Evolutionary conservation across 441 rosid species (phyloP), one percentile per base, ranked within the genome.

Genomic region (Jatropha multifida): DNA sequence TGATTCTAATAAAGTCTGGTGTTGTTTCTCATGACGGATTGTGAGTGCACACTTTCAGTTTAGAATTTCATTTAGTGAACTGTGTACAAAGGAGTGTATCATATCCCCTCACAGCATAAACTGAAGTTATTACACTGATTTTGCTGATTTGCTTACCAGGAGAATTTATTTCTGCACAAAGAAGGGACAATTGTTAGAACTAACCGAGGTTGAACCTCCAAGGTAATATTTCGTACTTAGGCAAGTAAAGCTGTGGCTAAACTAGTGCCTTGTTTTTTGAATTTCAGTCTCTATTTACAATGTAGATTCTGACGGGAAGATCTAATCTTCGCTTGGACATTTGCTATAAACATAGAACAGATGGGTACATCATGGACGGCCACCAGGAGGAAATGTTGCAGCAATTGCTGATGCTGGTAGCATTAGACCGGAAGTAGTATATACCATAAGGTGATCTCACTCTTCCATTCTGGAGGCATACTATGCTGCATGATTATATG

Each of bases 321-420:
- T 55, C 72, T 85, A 67, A 83, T 72, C 64, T 78, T 72, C 55
- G 51, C 58, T 71, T 75, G 71, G 79, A 51, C 40, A 23, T 77
- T 73, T 83, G 77, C 76, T 78, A 59, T 80, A 78, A 76, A 84
- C 71, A 18, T 74, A 56, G 82, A 81, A 77, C 90, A 91, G 93
- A 80, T 91, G 93, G 96, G 72, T 85, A 70, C 83, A 85, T 80
- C 93, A 89, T 69, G 90, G 93, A 61, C 83, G 76, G 44, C 93
- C 93, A 40, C 90, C 93, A 0, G 89, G 90, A 54, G 95, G 88
- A 72, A 75, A 88, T 70, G 95, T 89, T 66, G 90, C 88, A 49
- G 85, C 82, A 77, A 86, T 90, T 71, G 91, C 87, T 49, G 88
- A 85, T 74, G 86, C 85, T 41, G 87, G 85, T 42, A 32, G 75